Evolutionary conservation across 306 rosid species (phyloP), one percentile per base, ranked within the genome.

Genomic region (Rosa multiflora): DNA sequence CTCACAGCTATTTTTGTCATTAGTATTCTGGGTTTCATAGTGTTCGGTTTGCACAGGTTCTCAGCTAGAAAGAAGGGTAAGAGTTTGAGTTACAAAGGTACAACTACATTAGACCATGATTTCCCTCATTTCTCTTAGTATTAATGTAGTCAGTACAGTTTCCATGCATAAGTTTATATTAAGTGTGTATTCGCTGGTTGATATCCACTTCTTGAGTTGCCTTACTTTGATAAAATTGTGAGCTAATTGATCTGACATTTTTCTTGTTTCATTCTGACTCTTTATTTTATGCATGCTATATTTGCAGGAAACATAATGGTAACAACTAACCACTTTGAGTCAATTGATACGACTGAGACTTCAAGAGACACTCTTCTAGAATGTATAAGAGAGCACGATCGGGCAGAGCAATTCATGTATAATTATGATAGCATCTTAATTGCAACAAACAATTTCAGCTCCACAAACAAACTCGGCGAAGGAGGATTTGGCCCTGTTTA

Each of bases 401-500:
- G 1, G 1, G 9, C 67, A 4, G 67, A 62, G 67, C 40, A n/a
- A 11, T 62, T 29, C 18, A 62, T 23, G 17, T 58, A 29, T 5
- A 2, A 26, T 4, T 62, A 11, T 23, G 40, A 62, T 29, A 8
- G 14, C 67, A 40, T 68, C 18, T 18, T 42, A 9, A 17, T 20
- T 20, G 49, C 72, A 8, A 42, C 51, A 42, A 20, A 67, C 71
- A 40, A 67, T 67, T 68, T 68, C 26, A 68, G 72, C 51, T 37
- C 42, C 29, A 39, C 72, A 42, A 68, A 68, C 51, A 39, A 42
- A 10, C 71, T 67, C 23, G 47, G 71, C 0, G 18, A 71, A 17
- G 72, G 80, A 59, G 86, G 86, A 48, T 82, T 84, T 76, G 68
- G 68, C 8, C 68, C 68, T 62, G 68, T 62, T 12, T 62, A 4